Conservation (phyloP, 2,329 filamentous ascomycete species). For the Cyphellophora europaea region DNA sequence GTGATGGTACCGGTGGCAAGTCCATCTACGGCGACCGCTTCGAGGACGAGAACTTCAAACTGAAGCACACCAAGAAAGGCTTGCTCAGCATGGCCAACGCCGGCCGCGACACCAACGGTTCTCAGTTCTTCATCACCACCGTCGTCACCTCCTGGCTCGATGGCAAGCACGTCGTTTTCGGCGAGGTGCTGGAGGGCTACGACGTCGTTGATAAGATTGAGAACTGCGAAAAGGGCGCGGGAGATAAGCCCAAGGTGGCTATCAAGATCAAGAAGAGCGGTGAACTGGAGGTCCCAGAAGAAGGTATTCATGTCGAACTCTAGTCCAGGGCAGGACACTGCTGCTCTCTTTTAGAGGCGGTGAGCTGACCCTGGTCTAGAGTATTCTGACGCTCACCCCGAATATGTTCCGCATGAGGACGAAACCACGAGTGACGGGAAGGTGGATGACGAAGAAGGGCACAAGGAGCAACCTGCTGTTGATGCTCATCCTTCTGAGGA, state of each 20-base stretch:
- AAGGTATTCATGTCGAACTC: slow-evolving; percentile 61
- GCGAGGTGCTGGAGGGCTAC: slow-evolving; percentile 60
- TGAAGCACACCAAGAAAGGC: slow-evolving; percentile 57
- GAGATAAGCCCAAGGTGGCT: slow-evolving; percentile 48
- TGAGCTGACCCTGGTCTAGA: slow-evolving; percentile 1
- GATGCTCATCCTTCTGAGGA: slow-evolving; percentile 4
- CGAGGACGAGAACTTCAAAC: slow-evolving; percentile 62
- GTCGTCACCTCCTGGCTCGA: slow-evolving; percentile 54
- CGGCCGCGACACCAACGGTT: slow-evolving; percentile 38
- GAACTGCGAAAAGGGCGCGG: slow-evolving; percentile 47
- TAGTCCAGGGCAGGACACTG: slow-evolving; percentile 27
- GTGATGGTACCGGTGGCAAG: slow-evolving; percentile 58
- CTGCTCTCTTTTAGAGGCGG: neutral
- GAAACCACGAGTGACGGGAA: slow-evolving; percentile 1
- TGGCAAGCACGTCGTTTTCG: slow-evolving; percentile 58
- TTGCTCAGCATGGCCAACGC: slow-evolving; percentile 58
- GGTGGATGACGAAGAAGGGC: slow-evolving; percentile 1
- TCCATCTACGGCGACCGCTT: slow-evolving; percentile 61
- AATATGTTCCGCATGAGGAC: slow-evolving; percentile 10
- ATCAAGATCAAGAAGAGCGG: slow-evolving; percentile 60
- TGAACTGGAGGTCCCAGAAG: slow-evolving; percentile 50
- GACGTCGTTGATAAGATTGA: slow-evolving; percentile 58
- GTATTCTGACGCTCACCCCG: slow-evolving; percentile 15
- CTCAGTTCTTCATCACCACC: slow-evolving; percentile 60
- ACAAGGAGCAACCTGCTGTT: neutral